Evolutionary conservation across 164 flowering plant genomes (phyloP), one percentile per base, ranked within the genome.

Genomic region (Macadamia tetraphylla): DNA sequence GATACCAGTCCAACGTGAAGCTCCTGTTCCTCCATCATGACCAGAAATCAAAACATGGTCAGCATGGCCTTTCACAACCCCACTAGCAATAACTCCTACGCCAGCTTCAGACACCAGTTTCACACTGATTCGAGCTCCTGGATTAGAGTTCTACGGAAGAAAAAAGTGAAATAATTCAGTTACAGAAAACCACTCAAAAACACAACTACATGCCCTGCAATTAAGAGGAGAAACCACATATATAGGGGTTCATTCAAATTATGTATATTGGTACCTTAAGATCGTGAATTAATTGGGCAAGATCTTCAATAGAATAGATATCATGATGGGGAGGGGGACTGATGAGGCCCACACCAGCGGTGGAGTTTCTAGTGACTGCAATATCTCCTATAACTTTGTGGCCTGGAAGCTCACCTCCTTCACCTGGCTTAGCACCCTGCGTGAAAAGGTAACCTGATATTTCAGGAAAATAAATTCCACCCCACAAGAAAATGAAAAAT

Each of bases 381-480:
- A 95, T 95, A 66, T 95, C 99, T 63, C 97, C 99, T 56, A 92
- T 85, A 56, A 95, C 99, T 77, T 95, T 95, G 73, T 95, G 99
- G 9, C 99, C 99, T 56, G 99, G 99, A 71, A 95, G 96, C 78
- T 95, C 99, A 75, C 99, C 99, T 60, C 99, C 99, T 83, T 95
- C 99, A 75, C 99, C 99, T 66, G 99, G 99, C 78, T 95, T 95
- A 18, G 99, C 99, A n/a, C 99, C 99, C 99, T 94, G 82, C 58
- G 59, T 60, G 62, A 62, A 61, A 75, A 65, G n/a, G 49, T 68
- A 72, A 15, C 52, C 40, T 4, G 60, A 46, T 46, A 46, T 58
- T 46, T 75, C 65, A 75, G 40, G 40, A 40, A 18, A 60, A 23
- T 23, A 13, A 66, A 43, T 70, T 60, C 9, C 59, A 60, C 31